Base-by-base conservation (phyloP, 1,139 yeast species). In the Suhomyces atakaporum region DNA sequence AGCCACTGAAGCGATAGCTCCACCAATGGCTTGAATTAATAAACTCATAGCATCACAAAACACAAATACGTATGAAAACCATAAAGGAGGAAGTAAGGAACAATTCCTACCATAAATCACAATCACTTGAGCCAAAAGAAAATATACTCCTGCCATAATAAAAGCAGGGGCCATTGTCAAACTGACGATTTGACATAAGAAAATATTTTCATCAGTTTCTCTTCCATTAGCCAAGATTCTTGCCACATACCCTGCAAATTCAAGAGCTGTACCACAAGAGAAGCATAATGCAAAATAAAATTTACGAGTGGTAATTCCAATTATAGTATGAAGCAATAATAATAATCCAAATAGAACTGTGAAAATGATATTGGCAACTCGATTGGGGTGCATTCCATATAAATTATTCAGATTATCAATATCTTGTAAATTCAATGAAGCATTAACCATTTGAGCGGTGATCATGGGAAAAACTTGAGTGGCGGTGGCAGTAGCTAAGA, bases 101-200 rank as follows among this genome's bases (percentile, higher is more conserved):
- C 40, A 59, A 15, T 46, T 41, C 18, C 56, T 42, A 7, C 68
- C 69, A 40, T 62, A 50, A 5, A 62, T 41, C 16, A 60, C 61
- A 29, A 64, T 51, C 32, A 66, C 46, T 40, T 65, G 67, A 2
- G 66, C 69, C 27, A 67, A 51, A 13, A 65, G 45, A 38, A 55
- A 63, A 47, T 68, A 67, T 5, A 68, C 51, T 0, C 66, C 69
- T 0, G 69, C 73, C 73, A 66, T 66, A 7, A 65, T 45, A 33
- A 66, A 63, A 1, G 70, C 69, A 1, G 73, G 73, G 3, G 70
- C 67, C 25, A 67, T 50, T 1, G 72, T 67, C 26, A 66, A 53
- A 23, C 54, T 45, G 32, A 66, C 59, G 33, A 63, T 62, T 42
- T 66, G 71, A 36, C 64, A 56, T 13, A 67, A 42, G 40, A 55